Evolutionary conservation across 2,329 filamentous ascomycete species (phyloP), one percentile per base, ranked within the genome.

Genomic region (Lanzia echinophila): DNA sequence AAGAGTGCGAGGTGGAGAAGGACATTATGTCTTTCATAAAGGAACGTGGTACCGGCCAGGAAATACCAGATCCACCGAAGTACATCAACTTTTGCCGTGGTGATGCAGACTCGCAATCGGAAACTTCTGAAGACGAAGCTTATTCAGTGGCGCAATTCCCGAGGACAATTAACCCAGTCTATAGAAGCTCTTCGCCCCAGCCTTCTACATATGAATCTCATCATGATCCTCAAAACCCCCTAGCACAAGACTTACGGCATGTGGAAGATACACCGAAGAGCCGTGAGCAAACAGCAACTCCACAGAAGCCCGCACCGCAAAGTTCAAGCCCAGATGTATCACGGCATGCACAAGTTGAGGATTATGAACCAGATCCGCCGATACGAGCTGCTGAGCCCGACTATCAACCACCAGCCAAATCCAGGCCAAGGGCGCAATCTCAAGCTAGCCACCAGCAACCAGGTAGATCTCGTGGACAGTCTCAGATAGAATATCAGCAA

Each of bases 41-140:
- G 58, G 90, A 95, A 46, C 81, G 74, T 60, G 92, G 92, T 20
- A 99, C 94, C 2, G 91, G 94, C 5, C 92, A 97, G 70, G 95
- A 99, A 69, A 99, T 99, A 45, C 95, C 94, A 1, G 94, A 96
- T 69, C 83, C 94, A 22, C 94, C 94, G 42, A 96, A 90, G 70
- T 99, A 96, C 70, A 96, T 99, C 81, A 96, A 99, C 75, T 99
- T 97, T 70, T 95, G 90, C 69, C 86, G 94, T 11, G 94, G 92
- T 15, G 91, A 96, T 68, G 72, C 86, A 44, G 94, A 99, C 63
- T 84, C 82, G 36, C 83, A 84, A 61, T 96, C 92, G 1, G 89
- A 94, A 58, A 76, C 80, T 11, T 92, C 88, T 0, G 90, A 95
- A 20, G 91, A 96, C 59, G 90, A 91, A 4, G 84, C 80, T 62